phyloP scores from a whole-genome alignment of 139 green algal genomes.

The Trebouxia sp. region DNA sequence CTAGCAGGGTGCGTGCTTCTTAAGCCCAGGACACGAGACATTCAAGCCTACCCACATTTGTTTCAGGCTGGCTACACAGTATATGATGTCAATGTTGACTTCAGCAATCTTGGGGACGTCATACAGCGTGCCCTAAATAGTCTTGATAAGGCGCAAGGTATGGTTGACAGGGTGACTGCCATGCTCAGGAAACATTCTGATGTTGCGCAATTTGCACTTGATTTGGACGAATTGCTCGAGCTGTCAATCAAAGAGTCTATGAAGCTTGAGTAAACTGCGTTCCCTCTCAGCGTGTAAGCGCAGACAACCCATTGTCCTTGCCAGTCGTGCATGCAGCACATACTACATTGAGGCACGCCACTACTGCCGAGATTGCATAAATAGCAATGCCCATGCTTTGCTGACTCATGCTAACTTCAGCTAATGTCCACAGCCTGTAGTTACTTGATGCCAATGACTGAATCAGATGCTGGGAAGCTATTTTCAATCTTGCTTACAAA shows the following conservation, averaged over 20 bases:
- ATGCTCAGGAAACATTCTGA: not conserved
- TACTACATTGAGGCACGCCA: too few species aligned
- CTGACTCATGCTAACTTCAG: too few species aligned
- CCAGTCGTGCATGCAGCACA: too few species aligned
- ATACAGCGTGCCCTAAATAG: not conserved
- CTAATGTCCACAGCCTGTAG: too few species aligned
- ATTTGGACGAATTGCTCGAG: conserved; percentile 2
- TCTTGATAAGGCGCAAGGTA: not conserved
- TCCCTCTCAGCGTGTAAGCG: too few species aligned
- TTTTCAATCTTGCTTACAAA: too few species aligned
- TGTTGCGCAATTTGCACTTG: conserved; percentile 6
- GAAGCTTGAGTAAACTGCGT: not conserved
- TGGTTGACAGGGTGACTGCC: conserved; percentile 10
- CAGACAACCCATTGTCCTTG: too few species aligned
- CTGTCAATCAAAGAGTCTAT: conserved; percentile 11
- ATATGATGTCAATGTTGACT: conserved; percentile 3
- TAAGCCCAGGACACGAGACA: not conserved
- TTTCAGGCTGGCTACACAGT: conserved; percentile 14
- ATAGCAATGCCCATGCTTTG: too few species aligned
- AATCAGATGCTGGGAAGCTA: too few species aligned
- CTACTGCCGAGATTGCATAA: too few species aligned
- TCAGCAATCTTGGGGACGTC: conserved; percentile 1
- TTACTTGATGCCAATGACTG: too few species aligned
- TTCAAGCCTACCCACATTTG: not conserved
- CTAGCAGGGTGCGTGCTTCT: not conserved